These are phyloP conservation scores for Phaeomoniella chlamydospora DNA, from an alignment of 2,329 filamentous ascomycete species.

Conservation along the genomic window DNA sequence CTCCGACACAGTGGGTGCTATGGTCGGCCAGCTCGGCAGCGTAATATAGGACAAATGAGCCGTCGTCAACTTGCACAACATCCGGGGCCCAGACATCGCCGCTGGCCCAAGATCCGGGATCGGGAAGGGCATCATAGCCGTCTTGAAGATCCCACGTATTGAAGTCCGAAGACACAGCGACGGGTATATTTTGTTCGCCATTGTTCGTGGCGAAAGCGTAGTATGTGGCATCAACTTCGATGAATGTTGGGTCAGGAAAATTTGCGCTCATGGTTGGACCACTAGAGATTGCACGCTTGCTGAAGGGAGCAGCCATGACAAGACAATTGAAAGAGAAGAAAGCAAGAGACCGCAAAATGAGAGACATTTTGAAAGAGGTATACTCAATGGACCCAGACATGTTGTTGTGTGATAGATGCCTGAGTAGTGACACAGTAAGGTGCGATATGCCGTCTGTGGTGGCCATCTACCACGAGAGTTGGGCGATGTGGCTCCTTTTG, in stretches of 20 bases:
- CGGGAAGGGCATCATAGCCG: conserved; percentile 40
- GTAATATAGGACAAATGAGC: conserved; percentile 47
- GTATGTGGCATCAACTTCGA: conserved; percentile 35
- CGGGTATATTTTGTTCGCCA: conserved; percentile 21
- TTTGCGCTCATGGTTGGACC: conserved; percentile 17
- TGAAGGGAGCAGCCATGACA: background rate
- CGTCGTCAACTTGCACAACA: conserved; percentile 33
- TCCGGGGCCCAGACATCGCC: conserved; percentile 47
- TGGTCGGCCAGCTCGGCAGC: conserved; percentile 29
- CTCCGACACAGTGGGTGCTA: conserved; percentile 42
- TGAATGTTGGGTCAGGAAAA: conserved; percentile 29
- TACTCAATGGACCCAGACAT: too few species aligned
- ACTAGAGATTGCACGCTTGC: background rate
- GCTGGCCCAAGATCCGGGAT: conserved; percentile 37
- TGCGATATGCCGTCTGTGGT: too few species aligned
- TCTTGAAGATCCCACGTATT: conserved; percentile 32
- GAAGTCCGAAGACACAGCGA: conserved; percentile 30
- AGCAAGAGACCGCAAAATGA: background rate
- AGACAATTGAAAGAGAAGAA: background rate
- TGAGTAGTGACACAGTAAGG: background rate
- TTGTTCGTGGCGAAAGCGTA: conserved; percentile 45
- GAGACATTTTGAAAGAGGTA: background rate
- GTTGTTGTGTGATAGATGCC: background rate
- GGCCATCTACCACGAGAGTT: background rate
- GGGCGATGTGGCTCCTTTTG: background rate